Percentiles rank a stretch among this genome's conserved stretches.
Evolutionary conservation across 2,329 filamentous ascomycete species (phyloP).

Genomic region (Aspergillus chevalieri): DNA sequence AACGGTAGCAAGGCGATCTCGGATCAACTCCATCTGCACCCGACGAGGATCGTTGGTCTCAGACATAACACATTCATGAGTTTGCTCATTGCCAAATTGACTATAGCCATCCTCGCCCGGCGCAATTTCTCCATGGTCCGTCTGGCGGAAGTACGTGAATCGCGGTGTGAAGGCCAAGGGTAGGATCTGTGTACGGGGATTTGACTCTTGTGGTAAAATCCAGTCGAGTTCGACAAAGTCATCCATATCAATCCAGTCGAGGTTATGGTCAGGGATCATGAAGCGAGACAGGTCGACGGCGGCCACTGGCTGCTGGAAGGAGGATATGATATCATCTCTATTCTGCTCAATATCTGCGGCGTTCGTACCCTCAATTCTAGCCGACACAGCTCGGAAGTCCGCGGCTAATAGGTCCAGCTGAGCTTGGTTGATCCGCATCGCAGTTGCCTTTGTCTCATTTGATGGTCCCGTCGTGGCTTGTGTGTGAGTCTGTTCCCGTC

Average conservation of each 20-base stretch:
- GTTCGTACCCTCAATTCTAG: conserved; percentile 75
- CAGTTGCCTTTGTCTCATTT: conserved; percentile 73
- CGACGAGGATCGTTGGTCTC: conserved; percentile 79
- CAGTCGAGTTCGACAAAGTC: conserved; percentile 98
- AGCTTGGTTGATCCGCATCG: conserved; percentile 92
- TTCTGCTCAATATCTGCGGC: conserved; percentile 63
- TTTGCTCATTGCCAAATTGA: conserved; percentile 86
- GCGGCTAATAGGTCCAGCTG: conserved; percentile 87
- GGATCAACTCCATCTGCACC: conserved; percentile 81
- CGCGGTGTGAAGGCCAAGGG: conserved; percentile 89
- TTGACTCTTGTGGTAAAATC: conserved; percentile 83
- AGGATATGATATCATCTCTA: conserved; percentile 53
- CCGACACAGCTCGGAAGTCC: conserved; percentile 88
- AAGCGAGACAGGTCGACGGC: conserved; percentile 71
- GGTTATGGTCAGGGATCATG: conserved; percentile 89
- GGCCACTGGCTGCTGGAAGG: conserved; percentile 48
- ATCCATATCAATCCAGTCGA: conserved; percentile 98
- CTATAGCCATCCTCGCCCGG: conserved; percentile 71
- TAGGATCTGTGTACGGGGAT: conserved; percentile 88
- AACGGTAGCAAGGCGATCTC: conserved; percentile 71
- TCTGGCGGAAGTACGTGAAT: conserved; percentile 95
- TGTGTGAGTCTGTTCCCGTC: conserved; percentile 84
- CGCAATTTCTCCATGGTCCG: conserved; percentile 77
- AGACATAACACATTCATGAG: conserved; percentile 93
- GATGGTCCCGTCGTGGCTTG: conserved; percentile 65